A percentile compares a stretch with the other conserved stretches of the same genome.
These are phyloP conservation scores for Pleurotus djamor DNA, from an alignment of 768 basidiomycete genomes.

Conservation along the genomic window DNA sequence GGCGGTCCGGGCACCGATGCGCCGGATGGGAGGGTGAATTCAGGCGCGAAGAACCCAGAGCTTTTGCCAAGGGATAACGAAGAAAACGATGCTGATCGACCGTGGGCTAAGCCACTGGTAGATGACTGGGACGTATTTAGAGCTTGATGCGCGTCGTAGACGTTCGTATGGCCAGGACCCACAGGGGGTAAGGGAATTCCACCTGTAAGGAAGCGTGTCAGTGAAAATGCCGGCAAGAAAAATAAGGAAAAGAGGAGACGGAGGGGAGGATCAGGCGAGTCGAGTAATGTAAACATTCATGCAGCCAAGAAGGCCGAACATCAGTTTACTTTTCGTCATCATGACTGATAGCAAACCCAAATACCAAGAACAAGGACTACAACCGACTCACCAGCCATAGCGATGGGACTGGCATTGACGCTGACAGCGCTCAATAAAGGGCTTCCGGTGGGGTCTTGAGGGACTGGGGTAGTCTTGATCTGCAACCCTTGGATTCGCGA, in stretches of 20 bases:
- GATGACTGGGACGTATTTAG: background rate
- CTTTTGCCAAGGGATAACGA: background rate
- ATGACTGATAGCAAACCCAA: background rate
- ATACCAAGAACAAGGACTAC: background rate
- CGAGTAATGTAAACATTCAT: background rate
- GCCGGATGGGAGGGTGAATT: background rate
- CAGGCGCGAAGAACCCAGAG: background rate
- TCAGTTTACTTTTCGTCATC: background rate
- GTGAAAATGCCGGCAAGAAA: constrained; percentile 11
- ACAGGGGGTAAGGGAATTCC: constrained; percentile 14
- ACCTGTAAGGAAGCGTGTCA: constrained; percentile 17
- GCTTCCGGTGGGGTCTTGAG: constrained; percentile 17
- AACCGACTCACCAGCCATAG: constrained; percentile 12
- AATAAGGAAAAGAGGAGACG: background rate
- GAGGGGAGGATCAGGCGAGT: background rate
- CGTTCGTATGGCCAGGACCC: constrained; percentile 18
- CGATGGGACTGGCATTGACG: constrained; percentile 19
- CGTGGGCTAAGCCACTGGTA: background rate
- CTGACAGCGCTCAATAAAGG: constrained; percentile 13
- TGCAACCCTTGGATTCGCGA: constrained; percentile 56
- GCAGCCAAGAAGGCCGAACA: background rate
- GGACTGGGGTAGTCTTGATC: constrained; percentile 41
- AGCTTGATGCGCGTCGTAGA: constrained; percentile 15
- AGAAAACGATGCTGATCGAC: background rate
- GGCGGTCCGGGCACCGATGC: background rate